Evolutionary conservation across 106 monocot species (phyloP).

Genomic region (Dendrobium nobile): DNA sequence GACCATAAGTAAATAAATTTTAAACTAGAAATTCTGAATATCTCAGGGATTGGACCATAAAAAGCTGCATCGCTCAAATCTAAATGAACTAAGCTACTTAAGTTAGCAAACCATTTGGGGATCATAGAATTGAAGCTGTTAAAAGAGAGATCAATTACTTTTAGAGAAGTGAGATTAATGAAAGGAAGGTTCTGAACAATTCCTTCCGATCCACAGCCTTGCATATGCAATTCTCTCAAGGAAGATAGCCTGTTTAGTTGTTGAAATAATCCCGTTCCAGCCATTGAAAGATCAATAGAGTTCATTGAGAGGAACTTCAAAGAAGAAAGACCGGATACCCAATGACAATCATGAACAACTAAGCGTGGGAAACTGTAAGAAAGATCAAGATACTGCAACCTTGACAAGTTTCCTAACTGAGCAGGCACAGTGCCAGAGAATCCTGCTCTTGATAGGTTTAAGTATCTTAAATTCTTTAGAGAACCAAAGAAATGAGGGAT

Average conservation of each 20-base stretch:
- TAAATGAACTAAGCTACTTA: constrained; percentile 11
- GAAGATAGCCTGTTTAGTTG: constrained; percentile 19
- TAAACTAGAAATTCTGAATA: neutral
- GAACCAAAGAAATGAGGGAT: constrained; percentile 35
- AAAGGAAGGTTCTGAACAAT: constrained; percentile 3
- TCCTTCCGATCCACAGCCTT: neutral
- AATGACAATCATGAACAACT: constrained; percentile 2
- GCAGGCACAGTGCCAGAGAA: constrained; percentile 17
- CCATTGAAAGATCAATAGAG: neutral
- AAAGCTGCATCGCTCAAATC: neutral
- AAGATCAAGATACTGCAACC: constrained; percentile 20
- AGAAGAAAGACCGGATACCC: constrained; percentile 22
- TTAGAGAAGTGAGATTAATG: constrained; percentile 24
- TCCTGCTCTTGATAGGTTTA: constrained; percentile 19
- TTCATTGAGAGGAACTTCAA: neutral
- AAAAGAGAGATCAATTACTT: constrained; percentile 6
- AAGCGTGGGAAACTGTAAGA: constrained; percentile 7
- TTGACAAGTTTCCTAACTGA: constrained; percentile 16
- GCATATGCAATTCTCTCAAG: constrained; percentile 8
- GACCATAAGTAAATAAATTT: neutral
- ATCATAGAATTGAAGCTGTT: constrained; percentile 15
- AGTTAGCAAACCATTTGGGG: constrained; percentile 15
- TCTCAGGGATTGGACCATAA: neutral
- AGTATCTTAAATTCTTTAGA: constrained; percentile 11
- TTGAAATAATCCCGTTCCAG: constrained; percentile 1